Percentiles rank a stretch among this genome's conserved stretches.
Evolutionary conservation across 2,329 filamentous ascomycete genomes (phyloP).

Genomic region (Pseudodiploospora longispora): DNA sequence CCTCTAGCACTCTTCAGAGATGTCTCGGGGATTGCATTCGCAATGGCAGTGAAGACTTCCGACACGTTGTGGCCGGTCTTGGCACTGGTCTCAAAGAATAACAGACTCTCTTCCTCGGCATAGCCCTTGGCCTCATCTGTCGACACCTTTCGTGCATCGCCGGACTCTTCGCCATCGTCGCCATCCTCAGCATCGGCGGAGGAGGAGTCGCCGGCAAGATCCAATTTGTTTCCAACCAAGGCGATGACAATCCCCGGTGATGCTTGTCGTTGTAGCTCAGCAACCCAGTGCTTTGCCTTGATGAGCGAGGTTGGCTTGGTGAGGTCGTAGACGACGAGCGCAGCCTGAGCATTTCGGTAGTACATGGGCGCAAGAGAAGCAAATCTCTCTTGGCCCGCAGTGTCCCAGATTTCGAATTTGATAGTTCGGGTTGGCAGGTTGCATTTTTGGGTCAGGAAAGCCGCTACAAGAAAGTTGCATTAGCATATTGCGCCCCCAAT

Average conservation of each 20-base stretch:
- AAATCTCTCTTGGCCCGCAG: constrained; percentile 94
- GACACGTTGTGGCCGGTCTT: constrained; percentile 93
- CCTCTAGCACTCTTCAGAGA: constrained; percentile 83
- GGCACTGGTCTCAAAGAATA: constrained; percentile 97
- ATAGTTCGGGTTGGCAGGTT: constrained; percentile 87
- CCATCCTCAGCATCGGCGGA: constrained; percentile 39
- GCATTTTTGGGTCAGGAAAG: constrained; percentile 98
- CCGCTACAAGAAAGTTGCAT: constrained; percentile 49
- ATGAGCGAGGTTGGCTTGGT: constrained; percentile 92
- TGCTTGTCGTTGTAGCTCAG: constrained; percentile 91
- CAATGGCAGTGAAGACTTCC: constrained; percentile 96
- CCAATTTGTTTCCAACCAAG: constrained; percentile 92
- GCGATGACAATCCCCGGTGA: constrained; percentile 95
- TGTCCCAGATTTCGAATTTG: constrained; percentile 97
- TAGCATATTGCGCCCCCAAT: not conserved
- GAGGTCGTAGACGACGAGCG: constrained; percentile 96
- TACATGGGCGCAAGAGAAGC: constrained; percentile 97
- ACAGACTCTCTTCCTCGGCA: constrained; percentile 83
- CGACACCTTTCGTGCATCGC: constrained; percentile 77
- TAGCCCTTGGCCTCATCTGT: constrained; percentile 89
- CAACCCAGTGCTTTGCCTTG: constrained; percentile 98
- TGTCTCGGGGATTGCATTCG: constrained; percentile 95
- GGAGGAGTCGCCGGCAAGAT: constrained; percentile 62
- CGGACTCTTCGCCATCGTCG: constrained; percentile 53
- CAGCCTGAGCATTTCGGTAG: constrained; percentile 96